Evolutionary conservation across 1,139 yeast genomes (phyloP), one percentile per base, ranked within the genome.

Genomic region (Suhomyces wounanorum): DNA sequence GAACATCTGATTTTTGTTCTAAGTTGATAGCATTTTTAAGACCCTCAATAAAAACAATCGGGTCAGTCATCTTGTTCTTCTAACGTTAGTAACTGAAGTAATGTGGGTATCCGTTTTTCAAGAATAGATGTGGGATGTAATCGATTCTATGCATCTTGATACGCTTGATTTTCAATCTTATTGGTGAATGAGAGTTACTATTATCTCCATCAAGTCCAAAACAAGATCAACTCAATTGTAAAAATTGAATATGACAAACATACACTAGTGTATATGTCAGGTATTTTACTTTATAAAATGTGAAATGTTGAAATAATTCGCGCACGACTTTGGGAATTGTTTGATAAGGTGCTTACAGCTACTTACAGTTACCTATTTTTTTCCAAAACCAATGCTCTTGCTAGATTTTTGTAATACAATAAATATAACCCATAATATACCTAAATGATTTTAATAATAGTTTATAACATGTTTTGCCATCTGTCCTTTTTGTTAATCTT

Each of bases 1-100:
- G 77, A 21, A 81, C 70, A 60, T 87, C 94, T 36, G 86, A 83
- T 36, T 71, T 62, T 58, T 81, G 82, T 59, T 87, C 95, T 13
- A 80, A 69, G 2, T 70, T 70, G 9, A 87, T 70, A 33, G 88
- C 84, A 41, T 68, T 63, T 31, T 79, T 70, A 59, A 85, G 82
- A n/a, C 61, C 52, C 1, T 71, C 69, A 0, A 83, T 73, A 51
- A 55, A 49, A 18, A 25, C 26, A 5, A 17, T n/a, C 5, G 47
- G 21, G n/a, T 47, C 47, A 9, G 13, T 28, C 51, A 47, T 48
- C 4, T 4, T 33, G 18, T 10, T 8, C 33, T 36, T 17, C 52
- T 35, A 31, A 48, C 26, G 52, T 46, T 49, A 46, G 53, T 50
- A 47, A 16, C 16, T 9, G 36, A 25, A 45, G 47, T 47, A 45